Conservation (phyloP, 139 green algal species). For the Trebouxia sp. region DNA sequence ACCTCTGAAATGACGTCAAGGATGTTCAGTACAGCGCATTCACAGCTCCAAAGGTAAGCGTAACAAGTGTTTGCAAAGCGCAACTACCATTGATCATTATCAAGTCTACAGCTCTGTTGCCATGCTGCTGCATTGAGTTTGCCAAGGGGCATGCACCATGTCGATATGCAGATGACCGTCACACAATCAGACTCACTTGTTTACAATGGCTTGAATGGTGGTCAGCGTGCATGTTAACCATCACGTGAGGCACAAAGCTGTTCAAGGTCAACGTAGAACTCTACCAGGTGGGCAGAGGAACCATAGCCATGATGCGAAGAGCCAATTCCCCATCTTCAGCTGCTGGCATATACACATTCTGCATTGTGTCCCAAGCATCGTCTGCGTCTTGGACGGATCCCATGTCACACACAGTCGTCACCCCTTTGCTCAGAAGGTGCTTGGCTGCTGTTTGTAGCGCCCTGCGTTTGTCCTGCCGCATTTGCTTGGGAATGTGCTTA, state of each 20-base stretch:
- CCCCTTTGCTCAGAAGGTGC: slow-evolving; percentile 30
- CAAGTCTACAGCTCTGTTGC: no score
- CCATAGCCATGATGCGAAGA: slow-evolving; percentile 39
- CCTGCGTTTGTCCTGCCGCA: not conserved
- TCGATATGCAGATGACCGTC: no score
- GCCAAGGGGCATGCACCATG: no score
- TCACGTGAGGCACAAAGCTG: not conserved
- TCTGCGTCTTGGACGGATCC: slow-evolving; percentile 31
- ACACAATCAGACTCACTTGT: no score
- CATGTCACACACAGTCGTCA: slow-evolving; percentile 72
- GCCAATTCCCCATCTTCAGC: slow-evolving; percentile 48
- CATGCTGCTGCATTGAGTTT: no score
- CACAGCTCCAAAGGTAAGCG: no score
- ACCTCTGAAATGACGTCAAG: no score
- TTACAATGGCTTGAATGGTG: no score
- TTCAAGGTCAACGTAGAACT: no score
- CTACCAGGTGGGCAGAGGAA: slow-evolving; percentile 51
- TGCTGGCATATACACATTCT: slow-evolving; percentile 56
- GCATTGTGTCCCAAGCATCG: slow-evolving; percentile 49
- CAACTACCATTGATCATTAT: no score
- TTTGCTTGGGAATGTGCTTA: not conserved
- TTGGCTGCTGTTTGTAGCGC: not conserved
- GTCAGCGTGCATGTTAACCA: not conserved
- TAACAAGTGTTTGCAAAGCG: no score
- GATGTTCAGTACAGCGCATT: no score